These are phyloP conservation scores for Trichoderma sp. DNA, from an alignment of 2,329 filamentous ascomycete genomes.

Conservation along the genomic window DNA sequence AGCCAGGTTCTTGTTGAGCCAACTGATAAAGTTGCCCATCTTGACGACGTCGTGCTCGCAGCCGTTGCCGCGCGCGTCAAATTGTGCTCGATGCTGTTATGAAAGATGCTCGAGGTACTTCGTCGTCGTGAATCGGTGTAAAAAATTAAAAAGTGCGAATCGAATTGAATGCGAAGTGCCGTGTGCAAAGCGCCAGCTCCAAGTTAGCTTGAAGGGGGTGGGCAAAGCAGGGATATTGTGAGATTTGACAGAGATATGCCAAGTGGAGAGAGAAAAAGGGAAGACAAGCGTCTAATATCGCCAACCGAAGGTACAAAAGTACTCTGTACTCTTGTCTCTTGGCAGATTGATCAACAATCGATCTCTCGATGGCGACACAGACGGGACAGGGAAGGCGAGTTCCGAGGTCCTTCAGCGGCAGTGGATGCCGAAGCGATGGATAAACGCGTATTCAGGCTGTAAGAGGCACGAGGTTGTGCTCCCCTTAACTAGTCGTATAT, in stretches of 20 bases:
- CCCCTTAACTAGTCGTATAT: not conserved
- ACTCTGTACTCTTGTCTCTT: not conserved
- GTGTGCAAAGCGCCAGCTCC: not conserved
- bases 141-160: not conserved
- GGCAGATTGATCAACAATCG: constrained; percentile 18
- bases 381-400: constrained; percentile 13
- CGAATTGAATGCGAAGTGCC: not conserved
- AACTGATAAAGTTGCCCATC: constrained; percentile 43
- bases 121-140: not conserved
- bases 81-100: not conserved
- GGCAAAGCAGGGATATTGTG: not conserved
- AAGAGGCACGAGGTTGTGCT: constrained; percentile 1
- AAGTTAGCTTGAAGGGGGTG: not conserved
- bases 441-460: constrained; percentile 7
- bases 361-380: constrained; percentile 13
- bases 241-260: not conserved
- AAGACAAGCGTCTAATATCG: not conserved
- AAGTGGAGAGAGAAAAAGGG: not conserved
- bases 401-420: constrained; percentile 1
- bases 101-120: not conserved
- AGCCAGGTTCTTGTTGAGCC: constrained; percentile 39
- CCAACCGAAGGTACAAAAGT: not conserved
- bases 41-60: constrained; percentile 28
- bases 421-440: constrained; percentile 13
- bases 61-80: constrained; percentile 8